phyloP scores from a whole-genome alignment of 805 yeast species.

The Sugiyamaella americana region DNA sequence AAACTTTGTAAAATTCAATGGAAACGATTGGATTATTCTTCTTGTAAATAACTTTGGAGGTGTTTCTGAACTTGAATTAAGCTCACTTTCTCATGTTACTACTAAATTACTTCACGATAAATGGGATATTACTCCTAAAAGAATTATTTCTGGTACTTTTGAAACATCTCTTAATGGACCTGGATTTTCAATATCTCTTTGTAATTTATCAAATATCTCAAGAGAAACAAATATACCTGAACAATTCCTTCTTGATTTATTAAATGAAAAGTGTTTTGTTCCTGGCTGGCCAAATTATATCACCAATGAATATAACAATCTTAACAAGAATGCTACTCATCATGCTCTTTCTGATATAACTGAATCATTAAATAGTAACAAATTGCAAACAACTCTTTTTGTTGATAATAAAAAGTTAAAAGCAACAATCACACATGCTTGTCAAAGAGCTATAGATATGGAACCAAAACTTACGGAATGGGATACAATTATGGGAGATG shows the following conservation, averaged over 20 bases:
- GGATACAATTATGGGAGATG: slow-evolving; percentile 11
- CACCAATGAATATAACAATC: neutral
- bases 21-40: slow-evolving; percentile 58
- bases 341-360: neutral
- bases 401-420: neutral
- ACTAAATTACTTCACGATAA: slow-evolving; percentile 41
- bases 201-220: slow-evolving; percentile 38
- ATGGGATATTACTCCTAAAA: slow-evolving; percentile 53
- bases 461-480: slow-evolving; percentile 9
- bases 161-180: slow-evolving; percentile 87
- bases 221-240: neutral
- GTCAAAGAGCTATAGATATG: neutral
- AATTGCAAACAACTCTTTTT: neutral
- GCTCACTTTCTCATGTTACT: slow-evolving; percentile 60
- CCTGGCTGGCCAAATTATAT: slow-evolving; percentile 7
- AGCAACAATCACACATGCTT: slow-evolving; percentile 1
- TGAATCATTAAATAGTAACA: neutral
- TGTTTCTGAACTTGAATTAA: slow-evolving; percentile 67
- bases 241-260: neutral
- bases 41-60: slow-evolving; percentile 85
- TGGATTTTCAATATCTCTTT: slow-evolving; percentile 76
- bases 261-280: slow-evolving; percentile 4
- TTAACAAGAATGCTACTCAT: neutral
- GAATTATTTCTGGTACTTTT: slow-evolving; percentile 67
- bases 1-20: slow-evolving; percentile 63